Percentiles rank a stretch among this genome's conserved stretches.
phyloP scores from a whole-genome alignment of 768 basidiomycete species.

The Lyophyllum shimeji region DNA sequence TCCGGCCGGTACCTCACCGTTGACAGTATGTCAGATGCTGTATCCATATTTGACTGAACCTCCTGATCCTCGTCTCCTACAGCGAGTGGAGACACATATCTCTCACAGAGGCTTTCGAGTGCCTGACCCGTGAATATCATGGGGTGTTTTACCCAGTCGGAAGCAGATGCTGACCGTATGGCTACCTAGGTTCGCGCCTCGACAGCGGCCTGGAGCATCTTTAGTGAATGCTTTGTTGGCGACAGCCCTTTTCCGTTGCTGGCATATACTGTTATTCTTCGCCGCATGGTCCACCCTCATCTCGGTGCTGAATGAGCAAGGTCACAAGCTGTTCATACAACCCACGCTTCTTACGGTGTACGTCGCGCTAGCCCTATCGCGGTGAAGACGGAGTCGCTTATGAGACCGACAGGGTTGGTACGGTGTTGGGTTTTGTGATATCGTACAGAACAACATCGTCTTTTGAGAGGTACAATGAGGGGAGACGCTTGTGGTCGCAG shows the following conservation, averaged over 20 bases:
- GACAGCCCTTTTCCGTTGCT: slow-evolving; percentile 54
- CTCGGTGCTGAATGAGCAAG: slow-evolving; percentile 48
- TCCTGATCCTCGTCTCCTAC: not conserved
- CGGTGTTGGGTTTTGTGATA: slow-evolving; percentile 73
- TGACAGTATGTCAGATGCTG: slow-evolving; percentile 5
- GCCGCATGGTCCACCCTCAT: slow-evolving; percentile 60
- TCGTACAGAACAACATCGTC: slow-evolving; percentile 72
- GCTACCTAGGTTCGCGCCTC: slow-evolving; percentile 33
- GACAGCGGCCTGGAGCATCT: slow-evolving; percentile 34
- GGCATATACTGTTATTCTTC: slow-evolving; percentile 69
- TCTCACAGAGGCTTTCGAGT: slow-evolving; percentile 34
- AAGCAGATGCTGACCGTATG: not conserved
- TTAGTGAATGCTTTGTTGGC: slow-evolving; percentile 43
- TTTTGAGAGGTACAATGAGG: slow-evolving; percentile 78
- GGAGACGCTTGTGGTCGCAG: slow-evolving; percentile 65
- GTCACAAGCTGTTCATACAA: slow-evolving; percentile 41
- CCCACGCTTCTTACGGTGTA: slow-evolving; percentile 70
- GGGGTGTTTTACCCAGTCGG: not conserved
- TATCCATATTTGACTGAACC: not conserved
- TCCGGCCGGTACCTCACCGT: slow-evolving; percentile 4
- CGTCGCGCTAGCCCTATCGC: slow-evolving; percentile 29
- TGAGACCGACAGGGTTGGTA: slow-evolving; percentile 47
- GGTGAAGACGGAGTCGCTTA: slow-evolving; percentile 16
- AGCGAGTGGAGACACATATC: slow-evolving; percentile 29
- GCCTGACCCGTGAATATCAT: slow-evolving; percentile 38